Evolutionary conservation across 176 grass and related monocot genomes (phyloP), one percentile per base, ranked within the genome.

Genomic region (Phyllostachys edulis): DNA sequence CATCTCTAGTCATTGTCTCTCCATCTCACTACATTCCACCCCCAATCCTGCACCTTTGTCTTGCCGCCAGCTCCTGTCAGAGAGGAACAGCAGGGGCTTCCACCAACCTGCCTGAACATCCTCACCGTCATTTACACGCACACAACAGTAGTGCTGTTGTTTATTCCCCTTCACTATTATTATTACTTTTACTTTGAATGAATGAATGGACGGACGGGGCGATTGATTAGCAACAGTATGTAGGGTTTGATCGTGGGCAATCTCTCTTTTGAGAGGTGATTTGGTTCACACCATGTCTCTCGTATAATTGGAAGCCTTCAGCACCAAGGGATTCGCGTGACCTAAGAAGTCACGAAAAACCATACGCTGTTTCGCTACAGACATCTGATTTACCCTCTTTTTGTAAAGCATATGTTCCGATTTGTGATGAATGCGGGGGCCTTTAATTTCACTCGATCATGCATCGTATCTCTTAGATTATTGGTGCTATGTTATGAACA

Each of bases 1-100:
- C 65, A 52, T 77, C 45, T 71, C 64, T 77, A 86, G 15, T 27
- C 63, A 86, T 90, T 90, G 92, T 88, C 86, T 83, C 88, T 94
- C 75, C 83, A 81, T 36, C 86, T 84, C 86, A 80, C 88, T 91
- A 84, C 92, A 88, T 80, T 81, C 69, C 88, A 86, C 54, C 68
- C 15, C 55, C 32, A 80, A 65, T 51, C 79, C 71, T 86, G 72
- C 72, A 75, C 82, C 82, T 74, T 38, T 93, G 86, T 86, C 85
- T 77, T 11, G 69, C 81, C 39, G 34, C 39, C 66, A 45, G 47
- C 73, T 41, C 52, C 78, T 64, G 13, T 86, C 69, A 51, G 20
- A 21, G 34, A 26, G 34, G 46, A 71, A 29, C 47, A 56, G 52
- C 63, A 40, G 64, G 79, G 24, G 15, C 12, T 70, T 13, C 62